These are phyloP conservation scores for Diaporthe ampelina DNA, from an alignment of 2,329 filamentous ascomycete genomes.

Conservation along the genomic window DNA sequence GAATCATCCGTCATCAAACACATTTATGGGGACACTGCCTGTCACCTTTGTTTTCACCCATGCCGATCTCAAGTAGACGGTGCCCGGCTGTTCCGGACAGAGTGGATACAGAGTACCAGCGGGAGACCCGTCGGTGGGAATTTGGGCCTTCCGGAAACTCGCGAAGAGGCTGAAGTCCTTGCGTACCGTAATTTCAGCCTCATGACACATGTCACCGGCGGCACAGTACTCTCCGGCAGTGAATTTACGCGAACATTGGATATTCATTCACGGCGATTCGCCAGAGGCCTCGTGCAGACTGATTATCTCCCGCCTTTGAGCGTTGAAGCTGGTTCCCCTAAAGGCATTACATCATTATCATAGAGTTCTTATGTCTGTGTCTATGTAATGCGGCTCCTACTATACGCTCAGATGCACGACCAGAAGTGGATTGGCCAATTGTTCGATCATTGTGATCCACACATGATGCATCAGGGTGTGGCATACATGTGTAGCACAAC, in stretches of 20 bases:
- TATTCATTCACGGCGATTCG: not conserved
- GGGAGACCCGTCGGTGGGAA: conserved; percentile 12
- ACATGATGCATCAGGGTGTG: not conserved
- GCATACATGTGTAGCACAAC: not conserved
- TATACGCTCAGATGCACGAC: too few relatives aligned
- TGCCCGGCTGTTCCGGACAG: conserved; percentile 20
- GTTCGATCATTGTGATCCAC: not conserved
- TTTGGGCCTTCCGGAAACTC: conserved; percentile 19
- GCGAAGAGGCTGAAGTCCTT: conserved; percentile 7
- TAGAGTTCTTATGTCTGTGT: not conserved
- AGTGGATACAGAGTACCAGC: not conserved
- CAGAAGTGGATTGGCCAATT: too few relatives aligned
- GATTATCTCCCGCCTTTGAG: too few relatives aligned
- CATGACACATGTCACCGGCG: not conserved
- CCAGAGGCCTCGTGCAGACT: not conserved
- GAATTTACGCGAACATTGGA: not conserved
- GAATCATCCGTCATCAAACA: not conserved
- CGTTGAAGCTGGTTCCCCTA: not conserved
- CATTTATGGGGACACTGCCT: not conserved
- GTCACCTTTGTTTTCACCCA: not conserved
- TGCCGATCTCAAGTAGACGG: not conserved
- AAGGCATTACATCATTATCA: not conserved
- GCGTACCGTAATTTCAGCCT: not conserved
- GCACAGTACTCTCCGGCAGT: not conserved
- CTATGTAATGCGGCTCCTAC: too few relatives aligned